Percentiles rank a stretch among this genome's conserved stretches.
These are phyloP conservation scores for Yamadazyma sp. DNA, from an alignment of 805 yeast genomes.

Conservation along the genomic window DNA sequence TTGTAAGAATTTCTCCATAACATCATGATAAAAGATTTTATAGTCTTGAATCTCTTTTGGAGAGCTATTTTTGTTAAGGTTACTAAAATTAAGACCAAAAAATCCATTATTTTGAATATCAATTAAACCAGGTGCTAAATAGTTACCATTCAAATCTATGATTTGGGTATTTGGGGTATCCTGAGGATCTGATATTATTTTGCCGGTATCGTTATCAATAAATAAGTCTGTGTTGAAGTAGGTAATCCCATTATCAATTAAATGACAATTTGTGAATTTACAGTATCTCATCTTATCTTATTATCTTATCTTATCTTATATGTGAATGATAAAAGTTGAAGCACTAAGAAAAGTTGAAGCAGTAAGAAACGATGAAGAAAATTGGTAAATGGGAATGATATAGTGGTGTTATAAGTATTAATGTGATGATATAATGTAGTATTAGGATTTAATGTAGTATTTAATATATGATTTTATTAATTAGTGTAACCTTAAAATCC, in stretches of 20 bases:
- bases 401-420: too few species aligned
- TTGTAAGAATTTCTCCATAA: slow-evolving; percentile 43
- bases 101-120: slow-evolving; percentile 60
- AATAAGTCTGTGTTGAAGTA: slow-evolving; percentile 36
- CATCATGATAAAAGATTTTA: slow-evolving; percentile 36
- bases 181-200: slow-evolving; percentile 23
- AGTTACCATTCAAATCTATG: slow-evolving; percentile 45
- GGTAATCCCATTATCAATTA: slow-evolving; percentile 41
- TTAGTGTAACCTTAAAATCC: slow-evolving; percentile 2
- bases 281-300: slow-evolving; percentile 18
- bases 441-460: too few species aligned
- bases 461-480: too few species aligned
- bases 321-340: too few species aligned
- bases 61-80: slow-evolving; percentile 26
- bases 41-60: slow-evolving; percentile 30
- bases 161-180: slow-evolving; percentile 14
- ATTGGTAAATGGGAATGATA: too few species aligned
- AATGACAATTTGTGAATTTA: slow-evolving; percentile 39
- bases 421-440: too few species aligned
- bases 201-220: slow-evolving; percentile 40
- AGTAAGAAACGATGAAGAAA: too few species aligned
- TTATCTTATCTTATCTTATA: too few species aligned
- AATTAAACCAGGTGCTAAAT: slow-evolving; percentile 53
- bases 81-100: slow-evolving; percentile 52
- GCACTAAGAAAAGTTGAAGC: too few species aligned